Evolutionary conservation across 2,329 filamentous ascomycete species (phyloP).

Genomic region (Aciculosporium take): DNA sequence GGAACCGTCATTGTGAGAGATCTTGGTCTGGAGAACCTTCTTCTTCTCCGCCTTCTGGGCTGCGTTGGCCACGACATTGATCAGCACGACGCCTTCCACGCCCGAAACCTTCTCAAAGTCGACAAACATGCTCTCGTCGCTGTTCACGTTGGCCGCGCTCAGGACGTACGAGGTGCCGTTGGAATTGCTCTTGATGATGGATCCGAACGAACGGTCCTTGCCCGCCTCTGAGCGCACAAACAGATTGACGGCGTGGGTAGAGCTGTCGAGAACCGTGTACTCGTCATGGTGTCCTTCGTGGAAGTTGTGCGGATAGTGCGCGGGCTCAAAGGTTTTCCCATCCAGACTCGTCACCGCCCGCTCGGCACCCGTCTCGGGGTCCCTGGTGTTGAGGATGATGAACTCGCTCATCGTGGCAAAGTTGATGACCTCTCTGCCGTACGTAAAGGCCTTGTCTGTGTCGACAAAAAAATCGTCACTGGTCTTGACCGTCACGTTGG

Average conservation of each 20-base stretch:
- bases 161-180: conserved; percentile 93
- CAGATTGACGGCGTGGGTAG: conserved; percentile 84
- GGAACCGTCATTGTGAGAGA: conserved; percentile 91
- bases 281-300: conserved; percentile 61
- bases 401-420: conserved; percentile 97
- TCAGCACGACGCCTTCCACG: conserved; percentile 76
- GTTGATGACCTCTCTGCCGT: conserved; percentile 45
- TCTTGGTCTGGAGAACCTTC: conserved; percentile 79
- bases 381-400: conserved; percentile 71
- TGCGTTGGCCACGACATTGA: conserved; percentile 70
- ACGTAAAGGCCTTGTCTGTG: conserved; percentile 39
- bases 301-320: conserved; percentile 77
- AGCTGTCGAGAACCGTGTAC: conserved; percentile 91
- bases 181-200: conserved; percentile 94
- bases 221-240: conserved; percentile 69
- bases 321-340: conserved; percentile 66
- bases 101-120: conserved; percentile 95
- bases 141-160: conserved; percentile 68
- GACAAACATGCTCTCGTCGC: conserved; percentile 62
- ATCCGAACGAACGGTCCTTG: conserved; percentile 57
- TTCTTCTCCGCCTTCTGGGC: conserved; percentile 60
- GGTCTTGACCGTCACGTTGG: conserved; percentile 55
- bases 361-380: conserved; percentile 53
- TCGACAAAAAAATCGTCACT: conserved; percentile 67
- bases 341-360: conserved; percentile 75